Conservation (phyloP, 495 filamentous ascomycete species). For the Aspergillus taichungensis region DNA sequence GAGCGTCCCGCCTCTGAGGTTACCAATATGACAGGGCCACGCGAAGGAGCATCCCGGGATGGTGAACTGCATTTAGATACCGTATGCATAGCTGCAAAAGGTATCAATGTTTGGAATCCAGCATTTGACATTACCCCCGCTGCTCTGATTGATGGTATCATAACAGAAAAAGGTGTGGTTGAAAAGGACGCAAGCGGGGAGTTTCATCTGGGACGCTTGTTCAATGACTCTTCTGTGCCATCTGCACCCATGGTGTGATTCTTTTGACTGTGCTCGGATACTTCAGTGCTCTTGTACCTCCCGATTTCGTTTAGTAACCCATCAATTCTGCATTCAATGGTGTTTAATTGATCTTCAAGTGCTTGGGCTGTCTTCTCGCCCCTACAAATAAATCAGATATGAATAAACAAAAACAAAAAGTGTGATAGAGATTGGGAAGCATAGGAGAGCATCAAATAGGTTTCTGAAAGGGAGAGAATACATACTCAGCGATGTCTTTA, state of each 20-base stretch:
- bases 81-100: conserved; percentile 71
- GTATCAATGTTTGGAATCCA: conserved; percentile 88
- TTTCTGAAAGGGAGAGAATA: not conserved
- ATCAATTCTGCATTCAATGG: conserved; percentile 50
- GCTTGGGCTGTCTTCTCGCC: conserved; percentile 49
- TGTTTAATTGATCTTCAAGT: conserved; percentile 45
- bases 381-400: conserved; percentile 14
- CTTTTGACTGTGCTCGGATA: conserved; percentile 2
- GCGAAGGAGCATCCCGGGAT: conserved; percentile 37
- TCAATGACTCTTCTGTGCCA: conserved; percentile 22
- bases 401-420: not conserved
- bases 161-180: conserved; percentile 84
- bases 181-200: conserved; percentile 64
- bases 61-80: conserved; percentile 51
- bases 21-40: conserved; percentile 68
- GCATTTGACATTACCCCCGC: conserved; percentile 91
- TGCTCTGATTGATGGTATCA: conserved; percentile 81
- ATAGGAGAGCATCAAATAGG: not conserved
- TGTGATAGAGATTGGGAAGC: conserved; percentile 3
- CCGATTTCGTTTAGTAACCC: conserved; percentile 44
- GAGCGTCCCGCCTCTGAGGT: conserved; percentile 71
- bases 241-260: conserved; percentile 1
- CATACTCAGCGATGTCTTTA: conserved; percentile 30
- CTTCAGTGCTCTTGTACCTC: not conserved
- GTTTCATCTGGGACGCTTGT: conserved; percentile 59